These are phyloP conservation scores for Chrysanthemum makinoi DNA, from an alignment of 129 eudicot species.

Conservation along the genomic window DNA sequence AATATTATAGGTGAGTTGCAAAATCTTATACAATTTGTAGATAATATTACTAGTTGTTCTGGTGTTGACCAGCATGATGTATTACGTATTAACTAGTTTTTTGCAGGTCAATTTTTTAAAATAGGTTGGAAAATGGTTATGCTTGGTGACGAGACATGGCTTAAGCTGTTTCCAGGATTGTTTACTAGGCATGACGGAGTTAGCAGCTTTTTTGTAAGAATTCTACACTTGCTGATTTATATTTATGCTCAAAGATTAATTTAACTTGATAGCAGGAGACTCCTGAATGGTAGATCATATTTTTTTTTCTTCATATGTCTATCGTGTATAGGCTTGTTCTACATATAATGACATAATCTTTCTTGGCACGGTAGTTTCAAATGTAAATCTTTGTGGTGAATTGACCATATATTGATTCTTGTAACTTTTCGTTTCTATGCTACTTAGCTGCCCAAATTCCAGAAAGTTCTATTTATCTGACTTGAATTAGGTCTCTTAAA, in stretches of 20 bases:
- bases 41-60: not conserved
- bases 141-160: constrained; percentile 99
- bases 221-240: constrained; percentile 12
- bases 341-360: not conserved
- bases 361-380: constrained; percentile 9
- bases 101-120: constrained; percentile 68
- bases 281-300: not conserved
- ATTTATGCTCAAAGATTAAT: not conserved
- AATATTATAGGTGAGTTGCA: constrained; percentile 69
- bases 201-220: constrained; percentile 90
- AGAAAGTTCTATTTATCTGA: not conserved
- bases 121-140: constrained; percentile 95
- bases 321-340: not conserved
- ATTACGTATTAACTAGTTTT: constrained; percentile 23
- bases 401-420: not conserved
- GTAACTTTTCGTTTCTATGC: not conserved
- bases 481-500: not conserved
- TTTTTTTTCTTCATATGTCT: not conserved
- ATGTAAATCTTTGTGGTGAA: not conserved
- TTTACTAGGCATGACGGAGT: constrained; percentile 90
- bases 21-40: not conserved
- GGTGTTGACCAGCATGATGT: constrained; percentile 18
- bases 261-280: constrained; percentile 1
- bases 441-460: constrained; percentile 11
- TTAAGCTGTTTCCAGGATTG: constrained; percentile 79